Conservation (phyloP, 2,329 filamentous ascomycete species). For the Chaetoscypha palmicola region DNA sequence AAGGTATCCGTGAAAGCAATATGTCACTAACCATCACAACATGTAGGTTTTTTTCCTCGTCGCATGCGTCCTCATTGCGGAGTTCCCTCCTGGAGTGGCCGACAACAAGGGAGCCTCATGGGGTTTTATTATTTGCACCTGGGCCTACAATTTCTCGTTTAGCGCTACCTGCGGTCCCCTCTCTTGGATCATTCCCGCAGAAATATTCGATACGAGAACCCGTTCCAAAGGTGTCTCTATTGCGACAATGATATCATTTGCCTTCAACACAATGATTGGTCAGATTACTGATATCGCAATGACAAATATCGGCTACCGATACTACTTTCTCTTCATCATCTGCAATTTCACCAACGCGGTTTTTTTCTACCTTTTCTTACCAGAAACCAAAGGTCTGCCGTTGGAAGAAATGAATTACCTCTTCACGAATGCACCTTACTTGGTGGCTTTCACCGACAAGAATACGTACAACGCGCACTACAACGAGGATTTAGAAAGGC, state of each 20-base stretch:
- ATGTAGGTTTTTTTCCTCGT: slow-evolving; percentile 58
- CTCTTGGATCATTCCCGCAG: slow-evolving; percentile 51
- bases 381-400: slow-evolving; percentile 31
- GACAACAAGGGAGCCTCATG: slow-evolving; percentile 51
- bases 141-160: slow-evolving; percentile 68
- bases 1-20: too few relatives aligned
- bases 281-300: slow-evolving; percentile 51
- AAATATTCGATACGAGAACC: slow-evolving; percentile 53
- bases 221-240: slow-evolving; percentile 57
- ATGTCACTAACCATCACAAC: too few relatives aligned
- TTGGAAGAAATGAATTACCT: slow-evolving; percentile 34
- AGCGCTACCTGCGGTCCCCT: slow-evolving; percentile 49
- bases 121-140: slow-evolving; percentile 69
- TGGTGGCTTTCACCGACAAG: slow-evolving; percentile 52
- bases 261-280: slow-evolving; percentile 49
- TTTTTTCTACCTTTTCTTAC: slow-evolving; percentile 31
- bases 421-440: slow-evolving; percentile 46
- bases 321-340: slow-evolving; percentile 43
- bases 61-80: slow-evolving; percentile 45
- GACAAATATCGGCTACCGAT: slow-evolving; percentile 42
- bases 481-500: slow-evolving; percentile 49
- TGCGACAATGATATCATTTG: slow-evolving; percentile 50
- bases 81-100: slow-evolving; percentile 52
- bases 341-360: slow-evolving; percentile 40
- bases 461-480: slow-evolving; percentile 40